phyloP scores from a whole-genome alignment of 495 filamentous ascomycete genomes.

The Penicillium nucicola region DNA sequence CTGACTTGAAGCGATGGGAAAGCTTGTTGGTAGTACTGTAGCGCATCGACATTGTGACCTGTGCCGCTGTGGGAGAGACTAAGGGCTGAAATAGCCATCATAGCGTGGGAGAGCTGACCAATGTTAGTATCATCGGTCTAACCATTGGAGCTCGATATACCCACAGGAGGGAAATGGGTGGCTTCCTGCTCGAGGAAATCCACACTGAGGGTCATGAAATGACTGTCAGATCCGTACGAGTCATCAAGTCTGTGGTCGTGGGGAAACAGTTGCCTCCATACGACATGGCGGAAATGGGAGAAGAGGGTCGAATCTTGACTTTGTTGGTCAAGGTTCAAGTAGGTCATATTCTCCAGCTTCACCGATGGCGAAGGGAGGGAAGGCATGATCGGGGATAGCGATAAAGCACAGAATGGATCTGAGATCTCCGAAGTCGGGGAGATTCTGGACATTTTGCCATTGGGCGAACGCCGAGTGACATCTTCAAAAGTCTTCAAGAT shows the following conservation, averaged over 20 bases:
- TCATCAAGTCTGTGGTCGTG: constrained; percentile 20
- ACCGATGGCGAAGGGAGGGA: constrained; percentile 18
- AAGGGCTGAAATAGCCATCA: constrained; percentile 58
- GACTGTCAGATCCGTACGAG: constrained; percentile 20
- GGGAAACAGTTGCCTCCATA: constrained; percentile 39
- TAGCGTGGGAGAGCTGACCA: constrained; percentile 54
- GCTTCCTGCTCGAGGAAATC: constrained; percentile 51
- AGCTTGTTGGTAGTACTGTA: constrained; percentile 56
- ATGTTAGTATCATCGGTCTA: constrained; percentile 9
- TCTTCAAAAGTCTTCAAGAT: constrained; percentile 52
- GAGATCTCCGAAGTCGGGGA: constrained; percentile 38
- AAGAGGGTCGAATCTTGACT: constrained; percentile 36
- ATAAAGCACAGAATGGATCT: constrained; percentile 26
- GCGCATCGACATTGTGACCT: constrained; percentile 43
- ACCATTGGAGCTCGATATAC: constrained; percentile 13
- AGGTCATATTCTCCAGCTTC: constrained; percentile 12
- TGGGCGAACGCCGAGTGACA: constrained; percentile 27
- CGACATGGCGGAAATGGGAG: constrained; percentile 42
- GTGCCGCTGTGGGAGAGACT: constrained; percentile 49
- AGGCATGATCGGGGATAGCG: constrained; percentile 18
- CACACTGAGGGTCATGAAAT: constrained; percentile 31
- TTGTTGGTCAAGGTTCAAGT: constrained; percentile 20
- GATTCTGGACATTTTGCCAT: constrained; percentile 26
- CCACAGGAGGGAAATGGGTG: constrained; percentile 49
- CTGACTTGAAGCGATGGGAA: constrained; percentile 47